Percentiles rank a stretch among this genome's conserved stretches.
These are phyloP conservation scores for Cymbopogon flexuosus DNA, from an alignment of 202 grass and related monocot genomes.

Conservation along the genomic window DNA sequence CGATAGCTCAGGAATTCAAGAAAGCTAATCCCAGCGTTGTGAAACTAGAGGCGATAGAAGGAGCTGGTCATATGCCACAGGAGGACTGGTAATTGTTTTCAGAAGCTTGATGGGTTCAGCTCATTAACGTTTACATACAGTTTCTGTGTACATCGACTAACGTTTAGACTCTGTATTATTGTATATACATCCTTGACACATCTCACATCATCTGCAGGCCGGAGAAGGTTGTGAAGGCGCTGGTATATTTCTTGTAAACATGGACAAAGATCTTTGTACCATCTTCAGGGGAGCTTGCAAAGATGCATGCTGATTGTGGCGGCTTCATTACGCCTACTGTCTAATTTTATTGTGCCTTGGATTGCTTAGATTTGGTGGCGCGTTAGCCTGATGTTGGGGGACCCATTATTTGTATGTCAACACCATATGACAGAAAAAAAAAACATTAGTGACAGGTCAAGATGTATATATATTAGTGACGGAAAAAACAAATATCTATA, in stretches of 20 bases:
- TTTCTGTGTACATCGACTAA: background rate
- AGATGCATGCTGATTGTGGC: background rate
- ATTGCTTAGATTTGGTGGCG: background rate
- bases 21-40: slow-evolving; percentile 55
- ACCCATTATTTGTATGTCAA: no score
- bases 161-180: background rate
- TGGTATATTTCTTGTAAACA: slow-evolving; percentile 49
- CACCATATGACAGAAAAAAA: no score
- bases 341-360: background rate
- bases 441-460: background rate
- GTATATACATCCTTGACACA: background rate
- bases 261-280: background rate
- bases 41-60: slow-evolving; percentile 72
- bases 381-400: background rate
- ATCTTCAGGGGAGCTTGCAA: background rate
- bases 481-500: background rate
- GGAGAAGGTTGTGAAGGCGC: slow-evolving; percentile 67
- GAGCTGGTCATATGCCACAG: slow-evolving; percentile 90
- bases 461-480: background rate
- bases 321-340: background rate
- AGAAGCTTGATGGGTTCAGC: background rate
- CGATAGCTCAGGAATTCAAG: slow-evolving; percentile 74
- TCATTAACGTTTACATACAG: background rate
- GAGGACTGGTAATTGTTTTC: slow-evolving; percentile 69
- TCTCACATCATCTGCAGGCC: slow-evolving; percentile 47